Conservation (phyloP, 2,329 filamentous ascomycete genomes). For the Trichoderma koningiopsis region DNA sequence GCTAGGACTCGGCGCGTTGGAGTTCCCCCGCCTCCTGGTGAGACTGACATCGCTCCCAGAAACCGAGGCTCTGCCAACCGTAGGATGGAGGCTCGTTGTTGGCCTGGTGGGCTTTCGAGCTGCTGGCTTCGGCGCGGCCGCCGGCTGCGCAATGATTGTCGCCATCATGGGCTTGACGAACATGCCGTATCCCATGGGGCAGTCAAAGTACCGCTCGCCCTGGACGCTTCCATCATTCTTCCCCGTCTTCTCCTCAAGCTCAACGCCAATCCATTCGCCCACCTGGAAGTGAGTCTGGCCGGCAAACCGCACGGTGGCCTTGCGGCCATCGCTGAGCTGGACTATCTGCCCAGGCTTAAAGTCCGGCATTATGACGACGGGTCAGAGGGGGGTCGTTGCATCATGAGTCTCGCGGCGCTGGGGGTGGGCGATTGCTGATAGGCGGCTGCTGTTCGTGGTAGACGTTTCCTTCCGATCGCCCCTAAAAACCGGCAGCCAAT, state of each 20-base stretch:
- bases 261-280: constrained; percentile 87
- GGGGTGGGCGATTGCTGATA: neutral
- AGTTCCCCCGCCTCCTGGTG: constrained; percentile 65
- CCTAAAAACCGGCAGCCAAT: constrained; percentile 4
- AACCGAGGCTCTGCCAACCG: constrained; percentile 44
- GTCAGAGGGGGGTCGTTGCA: constrained; percentile 36
- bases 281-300: constrained; percentile 78
- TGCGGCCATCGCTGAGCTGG: constrained; percentile 75
- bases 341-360: constrained; percentile 71
- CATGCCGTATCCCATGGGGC: constrained; percentile 74
- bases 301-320: constrained; percentile 77
- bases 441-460: neutral
- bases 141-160: constrained; percentile 56
- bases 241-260: constrained; percentile 77
- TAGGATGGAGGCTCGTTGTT: constrained; percentile 53
- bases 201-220: constrained; percentile 87
- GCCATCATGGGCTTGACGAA: constrained; percentile 78
- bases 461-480: neutral
- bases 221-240: constrained; percentile 95
- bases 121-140: constrained; percentile 43
- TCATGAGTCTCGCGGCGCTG: constrained; percentile 34
- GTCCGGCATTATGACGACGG: constrained; percentile 54
- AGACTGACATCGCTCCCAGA: constrained; percentile 53
- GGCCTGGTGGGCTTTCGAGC: constrained; percentile 49
- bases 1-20: constrained; percentile 73